A percentile compares a stretch with the other conserved stretches of the same genome.
Conservation (phyloP, 208 protist species). For the Tritrichomonas foetus region DNA sequence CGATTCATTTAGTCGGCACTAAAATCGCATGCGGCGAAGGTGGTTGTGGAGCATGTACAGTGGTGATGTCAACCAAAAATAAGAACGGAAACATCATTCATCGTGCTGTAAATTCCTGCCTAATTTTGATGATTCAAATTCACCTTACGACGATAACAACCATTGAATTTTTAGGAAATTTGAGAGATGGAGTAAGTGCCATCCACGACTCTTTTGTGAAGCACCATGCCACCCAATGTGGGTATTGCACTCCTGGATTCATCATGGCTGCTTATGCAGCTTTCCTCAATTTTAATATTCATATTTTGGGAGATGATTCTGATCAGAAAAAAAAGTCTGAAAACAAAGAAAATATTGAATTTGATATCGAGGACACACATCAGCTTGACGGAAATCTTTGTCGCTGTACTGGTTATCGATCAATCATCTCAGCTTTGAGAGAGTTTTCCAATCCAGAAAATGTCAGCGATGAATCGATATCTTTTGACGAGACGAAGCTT, state of each 20-base stretch:
- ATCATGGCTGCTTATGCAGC: slow-evolving; percentile 52
- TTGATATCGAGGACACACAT: slow-evolving; percentile 39
- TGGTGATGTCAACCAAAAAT: slow-evolving; percentile 34
- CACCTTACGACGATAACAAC: slow-evolving; percentile 51
- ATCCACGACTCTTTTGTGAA: slow-evolving; percentile 51
- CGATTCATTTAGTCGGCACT: neutral
- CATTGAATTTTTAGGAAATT: slow-evolving; percentile 47
- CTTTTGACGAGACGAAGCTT: neutral
- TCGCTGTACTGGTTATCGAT: slow-evolving; percentile 57
- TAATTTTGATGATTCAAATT: slow-evolving; percentile 44
- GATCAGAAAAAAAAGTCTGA: slow-evolving; percentile 43
- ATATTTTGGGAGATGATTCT: too few relatives aligned
- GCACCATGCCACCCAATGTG: slow-evolving; percentile 49
- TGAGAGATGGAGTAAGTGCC: slow-evolving; percentile 39
- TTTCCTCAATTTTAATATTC: neutral
- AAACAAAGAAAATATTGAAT: slow-evolving; percentile 50
- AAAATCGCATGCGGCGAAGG: neutral
- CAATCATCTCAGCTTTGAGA: slow-evolving; percentile 41
- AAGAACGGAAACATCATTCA: slow-evolving; percentile 5
- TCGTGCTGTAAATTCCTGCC: slow-evolving; percentile 47
- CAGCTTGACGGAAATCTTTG: slow-evolving; percentile 53
- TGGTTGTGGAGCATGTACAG: neutral
- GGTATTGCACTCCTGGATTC: slow-evolving; percentile 54
- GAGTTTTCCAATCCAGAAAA: neutral
- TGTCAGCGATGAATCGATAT: neutral